phyloP scores from a whole-genome alignment of 345 rosid genomes.

The Eucalyptus cloeziana region DNA sequence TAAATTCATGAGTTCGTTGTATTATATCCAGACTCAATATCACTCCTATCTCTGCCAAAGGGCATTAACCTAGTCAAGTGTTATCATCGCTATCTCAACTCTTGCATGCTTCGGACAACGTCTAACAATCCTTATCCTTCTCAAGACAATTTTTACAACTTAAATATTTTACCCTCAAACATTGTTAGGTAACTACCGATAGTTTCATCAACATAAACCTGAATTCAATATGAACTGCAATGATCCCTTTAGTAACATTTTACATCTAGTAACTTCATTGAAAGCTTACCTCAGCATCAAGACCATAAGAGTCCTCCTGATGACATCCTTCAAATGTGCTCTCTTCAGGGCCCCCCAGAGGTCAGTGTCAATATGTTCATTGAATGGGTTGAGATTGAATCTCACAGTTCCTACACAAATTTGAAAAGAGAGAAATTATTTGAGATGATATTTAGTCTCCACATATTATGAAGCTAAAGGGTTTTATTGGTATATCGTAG shows the following conservation, averaged over 20 bases:
- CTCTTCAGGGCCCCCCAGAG: no score
- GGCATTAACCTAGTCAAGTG: not conserved
- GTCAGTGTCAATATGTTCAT: no score
- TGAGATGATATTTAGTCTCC: not conserved
- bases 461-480: no score
- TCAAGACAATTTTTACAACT: not conserved
- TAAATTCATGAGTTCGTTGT: no score
- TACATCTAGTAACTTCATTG: not conserved
- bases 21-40: no score
- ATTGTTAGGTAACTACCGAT: not conserved
- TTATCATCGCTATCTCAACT: not conserved
- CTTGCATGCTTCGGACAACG: not conserved
- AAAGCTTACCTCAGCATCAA: slow-evolving; percentile 20
- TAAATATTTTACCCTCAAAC: no score
- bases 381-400: no score
- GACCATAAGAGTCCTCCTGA: no score
- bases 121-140: not conserved
- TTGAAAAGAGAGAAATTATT: not conserved
- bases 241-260: not conserved
- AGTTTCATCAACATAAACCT: not conserved
- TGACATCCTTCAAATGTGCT: no score
- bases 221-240: not conserved
- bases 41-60: not conserved
- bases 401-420: no score
- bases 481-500: not conserved